Evolutionary conservation across 192 early-diverging fungal species (phyloP).

Genomic region (Oehlia diaphana): DNA sequence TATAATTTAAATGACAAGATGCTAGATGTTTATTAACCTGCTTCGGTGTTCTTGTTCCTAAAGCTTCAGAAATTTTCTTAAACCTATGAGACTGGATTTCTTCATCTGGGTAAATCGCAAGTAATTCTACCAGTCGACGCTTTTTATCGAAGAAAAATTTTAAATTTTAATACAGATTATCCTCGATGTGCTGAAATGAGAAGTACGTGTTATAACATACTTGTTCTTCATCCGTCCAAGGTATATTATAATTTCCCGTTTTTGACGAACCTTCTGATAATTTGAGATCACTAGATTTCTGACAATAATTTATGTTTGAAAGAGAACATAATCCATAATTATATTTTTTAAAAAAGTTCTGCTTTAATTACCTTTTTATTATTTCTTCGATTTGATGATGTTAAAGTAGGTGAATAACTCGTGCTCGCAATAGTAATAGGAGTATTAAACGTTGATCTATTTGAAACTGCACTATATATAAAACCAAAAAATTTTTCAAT

Average conservation of each 20-base stretch:
- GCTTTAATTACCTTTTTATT: too few species aligned
- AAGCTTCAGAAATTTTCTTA: conserved; percentile 68
- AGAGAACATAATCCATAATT: background rate
- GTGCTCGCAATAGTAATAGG: too few species aligned
- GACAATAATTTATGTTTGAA: background rate
- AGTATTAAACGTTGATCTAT: too few species aligned
- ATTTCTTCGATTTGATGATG: too few species aligned
- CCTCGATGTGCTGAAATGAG: too few species aligned
- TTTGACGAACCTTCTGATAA: background rate
- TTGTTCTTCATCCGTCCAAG: conserved; percentile 74
- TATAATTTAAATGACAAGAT: background rate
- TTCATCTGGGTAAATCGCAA: conserved; percentile 68
- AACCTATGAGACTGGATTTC: conserved; percentile 66
- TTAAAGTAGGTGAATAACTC: too few species aligned
- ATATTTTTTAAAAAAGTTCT: background rate
- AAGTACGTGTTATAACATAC: background rate
- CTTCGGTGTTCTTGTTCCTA: conserved; percentile 69
- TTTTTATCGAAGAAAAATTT: conserved; percentile 18
- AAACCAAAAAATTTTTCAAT: too few species aligned
- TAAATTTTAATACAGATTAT: background rate
- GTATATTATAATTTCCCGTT: conserved; percentile 48
- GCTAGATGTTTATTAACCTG: conserved; percentile 46
- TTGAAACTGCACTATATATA: too few species aligned
- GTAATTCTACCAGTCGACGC: conserved; percentile 55
- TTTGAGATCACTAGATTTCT: conserved; percentile 10